A percentile compares a stretch with the other conserved stretches of the same genome.
Conservation (phyloP, 768 basidiomycete species). For the Russula vinacea region DNA sequence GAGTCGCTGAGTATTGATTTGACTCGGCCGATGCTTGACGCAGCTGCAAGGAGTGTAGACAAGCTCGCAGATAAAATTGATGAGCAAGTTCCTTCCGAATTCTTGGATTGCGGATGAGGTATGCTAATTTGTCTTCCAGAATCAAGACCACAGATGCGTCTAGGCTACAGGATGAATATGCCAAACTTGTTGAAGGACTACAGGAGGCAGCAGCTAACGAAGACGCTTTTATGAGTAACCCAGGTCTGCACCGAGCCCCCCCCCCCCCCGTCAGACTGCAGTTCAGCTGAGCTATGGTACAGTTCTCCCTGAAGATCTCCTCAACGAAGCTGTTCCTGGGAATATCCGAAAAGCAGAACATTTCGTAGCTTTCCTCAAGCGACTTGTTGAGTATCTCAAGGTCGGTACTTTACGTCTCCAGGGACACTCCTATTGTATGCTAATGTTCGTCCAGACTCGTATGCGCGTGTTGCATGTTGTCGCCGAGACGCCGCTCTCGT, state of each 20-base stretch:
- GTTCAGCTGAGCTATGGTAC: constrained; percentile 10
- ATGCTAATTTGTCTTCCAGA: constrained; percentile 42
- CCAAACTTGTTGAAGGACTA: constrained; percentile 89
- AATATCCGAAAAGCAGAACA: constrained; percentile 99
- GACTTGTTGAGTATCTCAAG: constrained; percentile 98
- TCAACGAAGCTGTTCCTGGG: constrained; percentile 94
- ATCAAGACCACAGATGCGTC: constrained; percentile 92
- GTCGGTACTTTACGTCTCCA: constrained; percentile 40
- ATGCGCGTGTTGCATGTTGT: constrained; percentile 99
- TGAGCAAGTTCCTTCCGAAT: constrained; percentile 55
- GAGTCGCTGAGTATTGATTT: constrained; percentile 97
- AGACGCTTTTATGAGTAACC: constrained; percentile 86
- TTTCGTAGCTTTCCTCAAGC: constrained; percentile 96
- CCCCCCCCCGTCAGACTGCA: constrained; percentile 16
- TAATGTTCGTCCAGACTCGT: constrained; percentile 60
- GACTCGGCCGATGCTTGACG: constrained; percentile 95
- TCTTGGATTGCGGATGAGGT: constrained; percentile 6
- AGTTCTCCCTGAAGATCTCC: constrained; percentile 92
- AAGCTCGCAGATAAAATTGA: constrained; percentile 90
- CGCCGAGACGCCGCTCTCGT: constrained; percentile 95
- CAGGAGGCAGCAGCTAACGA: constrained; percentile 73
- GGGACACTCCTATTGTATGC: not conserved
- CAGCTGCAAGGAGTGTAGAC: constrained; percentile 82
- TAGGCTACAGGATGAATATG: constrained; percentile 95
- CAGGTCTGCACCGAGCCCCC: constrained; percentile 52